Evolutionary conservation across 768 basidiomycete species (phyloP).

Genomic region (Ramaria sp.): DNA sequence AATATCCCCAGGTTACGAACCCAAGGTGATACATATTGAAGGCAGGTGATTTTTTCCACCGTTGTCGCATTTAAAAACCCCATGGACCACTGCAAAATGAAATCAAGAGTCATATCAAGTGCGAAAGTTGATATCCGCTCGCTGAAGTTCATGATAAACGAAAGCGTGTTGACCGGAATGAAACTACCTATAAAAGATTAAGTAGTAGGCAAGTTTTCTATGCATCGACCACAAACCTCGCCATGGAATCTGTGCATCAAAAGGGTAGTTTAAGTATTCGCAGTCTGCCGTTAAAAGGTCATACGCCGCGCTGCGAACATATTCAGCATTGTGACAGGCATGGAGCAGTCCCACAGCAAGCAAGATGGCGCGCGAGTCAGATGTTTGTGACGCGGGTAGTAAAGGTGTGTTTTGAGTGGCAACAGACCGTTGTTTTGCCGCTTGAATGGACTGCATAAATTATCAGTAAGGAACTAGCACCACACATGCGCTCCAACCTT

Average conservation of each 20-base stretch:
- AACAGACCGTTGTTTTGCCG: constrained; percentile 47
- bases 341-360: constrained; percentile 79
- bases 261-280: constrained; percentile 64
- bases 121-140: constrained; percentile 59
- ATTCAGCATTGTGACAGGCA: constrained; percentile 60
- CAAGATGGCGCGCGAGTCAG: constrained; percentile 75
- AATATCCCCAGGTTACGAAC: constrained; percentile 68
- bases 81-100: constrained; percentile 71
- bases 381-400: constrained; percentile 18
- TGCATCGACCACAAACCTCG: constrained; percentile 37
- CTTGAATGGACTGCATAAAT: constrained; percentile 48
- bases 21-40: constrained; percentile 85
- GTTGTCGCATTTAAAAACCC: constrained; percentile 27
- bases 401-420: not conserved
- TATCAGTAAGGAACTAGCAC: not conserved
- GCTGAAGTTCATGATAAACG: constrained; percentile 57
- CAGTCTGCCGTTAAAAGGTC: constrained; percentile 72
- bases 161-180: constrained; percentile 51
- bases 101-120: constrained; percentile 81
- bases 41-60: constrained; percentile 53
- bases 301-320: constrained; percentile 66
- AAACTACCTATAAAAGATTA: constrained; percentile 41
- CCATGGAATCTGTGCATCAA: constrained; percentile 54
- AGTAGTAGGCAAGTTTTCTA: not conserved
- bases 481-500: constrained; percentile 35